Evolutionary conservation across 495 filamentous ascomycete genomes (phyloP).

Genomic region (Daldinia bambusicola): DNA sequence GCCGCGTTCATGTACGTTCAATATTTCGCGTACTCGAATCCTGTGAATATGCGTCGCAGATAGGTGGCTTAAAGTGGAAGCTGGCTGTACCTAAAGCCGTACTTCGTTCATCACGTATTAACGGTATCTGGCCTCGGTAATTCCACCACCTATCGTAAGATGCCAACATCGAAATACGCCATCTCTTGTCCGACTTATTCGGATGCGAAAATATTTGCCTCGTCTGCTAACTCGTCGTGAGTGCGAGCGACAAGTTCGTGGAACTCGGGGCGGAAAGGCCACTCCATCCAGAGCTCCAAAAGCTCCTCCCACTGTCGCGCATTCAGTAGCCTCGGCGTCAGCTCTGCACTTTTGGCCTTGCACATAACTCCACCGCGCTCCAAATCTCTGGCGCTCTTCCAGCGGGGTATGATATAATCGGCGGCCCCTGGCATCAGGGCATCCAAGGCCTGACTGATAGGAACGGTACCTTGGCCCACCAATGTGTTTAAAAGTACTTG

Average conservation of each 20-base stretch:
- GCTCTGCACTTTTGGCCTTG: slow-evolving; percentile 42
- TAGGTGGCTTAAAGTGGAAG: neutral
- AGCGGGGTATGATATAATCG: slow-evolving; percentile 55
- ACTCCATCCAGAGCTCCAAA: slow-evolving; percentile 62
- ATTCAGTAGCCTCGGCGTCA: slow-evolving; percentile 56
- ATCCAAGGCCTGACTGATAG: slow-evolving; percentile 44
- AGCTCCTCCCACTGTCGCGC: slow-evolving; percentile 61
- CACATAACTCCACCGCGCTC: slow-evolving; percentile 51
- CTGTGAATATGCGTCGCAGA: neutral
- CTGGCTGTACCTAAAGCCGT: neutral
- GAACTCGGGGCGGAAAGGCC: slow-evolving; percentile 66
- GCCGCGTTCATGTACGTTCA: no score
- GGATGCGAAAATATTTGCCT: slow-evolving; percentile 11
- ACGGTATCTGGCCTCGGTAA: neutral
- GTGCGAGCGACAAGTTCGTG: slow-evolving; percentile 53
- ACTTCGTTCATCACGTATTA: neutral
- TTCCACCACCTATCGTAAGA: neutral
- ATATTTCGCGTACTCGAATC: neutral
- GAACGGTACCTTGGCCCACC: slow-evolving; percentile 23
- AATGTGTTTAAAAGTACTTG: slow-evolving; percentile 50
- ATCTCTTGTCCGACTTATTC: neutral
- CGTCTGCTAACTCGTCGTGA: slow-evolving; percentile 40
- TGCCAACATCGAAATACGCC: neutral
- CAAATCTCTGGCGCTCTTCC: slow-evolving; percentile 54
- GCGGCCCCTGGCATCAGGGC: slow-evolving; percentile 52